A percentile compares a stretch with the other conserved stretches of the same genome.
Conservation (phyloP, 2,329 filamentous ascomycete genomes). For the Seiridium cupressi region DNA sequence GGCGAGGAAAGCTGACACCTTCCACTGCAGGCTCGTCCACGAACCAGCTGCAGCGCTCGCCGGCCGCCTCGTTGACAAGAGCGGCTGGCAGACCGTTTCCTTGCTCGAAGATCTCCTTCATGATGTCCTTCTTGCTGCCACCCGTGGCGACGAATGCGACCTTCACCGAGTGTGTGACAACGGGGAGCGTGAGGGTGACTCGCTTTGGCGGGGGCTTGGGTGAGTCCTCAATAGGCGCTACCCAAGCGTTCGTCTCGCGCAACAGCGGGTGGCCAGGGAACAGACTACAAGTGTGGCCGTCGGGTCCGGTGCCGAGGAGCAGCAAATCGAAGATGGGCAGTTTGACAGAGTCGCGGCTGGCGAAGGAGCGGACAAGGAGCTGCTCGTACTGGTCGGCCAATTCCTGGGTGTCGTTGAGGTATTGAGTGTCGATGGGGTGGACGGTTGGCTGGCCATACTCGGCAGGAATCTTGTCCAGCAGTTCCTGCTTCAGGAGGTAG, state of each 20-base stretch:
- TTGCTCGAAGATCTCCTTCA: slow-evolving; percentile 91
- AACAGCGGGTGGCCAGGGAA: slow-evolving; percentile 89
- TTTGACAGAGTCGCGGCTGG: slow-evolving; percentile 88
- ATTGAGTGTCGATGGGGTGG: slow-evolving; percentile 68
- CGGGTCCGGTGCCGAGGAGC: slow-evolving; percentile 88
- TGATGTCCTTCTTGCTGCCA: slow-evolving; percentile 81
- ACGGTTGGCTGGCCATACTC: slow-evolving; percentile 66
- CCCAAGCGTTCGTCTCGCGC: slow-evolving; percentile 86
- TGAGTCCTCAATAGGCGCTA: slow-evolving; percentile 86
- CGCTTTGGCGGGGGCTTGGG: slow-evolving; percentile 90
- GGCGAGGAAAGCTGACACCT: slow-evolving; percentile 78
- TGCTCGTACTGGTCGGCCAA: slow-evolving; percentile 94
- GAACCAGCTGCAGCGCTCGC: slow-evolving; percentile 93
- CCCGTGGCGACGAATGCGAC: slow-evolving; percentile 93
- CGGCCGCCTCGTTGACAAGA: slow-evolving; percentile 79
- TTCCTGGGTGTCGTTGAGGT: slow-evolving; percentile 79
- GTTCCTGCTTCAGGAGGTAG: slow-evolving; percentile 78
- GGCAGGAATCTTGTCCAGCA: slow-evolving; percentile 82
- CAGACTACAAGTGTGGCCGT: slow-evolving; percentile 95
- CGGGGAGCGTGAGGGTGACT: slow-evolving; percentile 89
- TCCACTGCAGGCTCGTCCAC: slow-evolving; percentile 84
- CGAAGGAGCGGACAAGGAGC: slow-evolving; percentile 79
- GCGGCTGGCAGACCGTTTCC: slow-evolving; percentile 79
- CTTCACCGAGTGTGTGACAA: slow-evolving; percentile 81
- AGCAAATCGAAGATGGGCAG: slow-evolving; percentile 94